These are phyloP conservation scores for Triadica sebifera DNA, from an alignment of 345 rosid species.

Conservation along the genomic window DNA sequence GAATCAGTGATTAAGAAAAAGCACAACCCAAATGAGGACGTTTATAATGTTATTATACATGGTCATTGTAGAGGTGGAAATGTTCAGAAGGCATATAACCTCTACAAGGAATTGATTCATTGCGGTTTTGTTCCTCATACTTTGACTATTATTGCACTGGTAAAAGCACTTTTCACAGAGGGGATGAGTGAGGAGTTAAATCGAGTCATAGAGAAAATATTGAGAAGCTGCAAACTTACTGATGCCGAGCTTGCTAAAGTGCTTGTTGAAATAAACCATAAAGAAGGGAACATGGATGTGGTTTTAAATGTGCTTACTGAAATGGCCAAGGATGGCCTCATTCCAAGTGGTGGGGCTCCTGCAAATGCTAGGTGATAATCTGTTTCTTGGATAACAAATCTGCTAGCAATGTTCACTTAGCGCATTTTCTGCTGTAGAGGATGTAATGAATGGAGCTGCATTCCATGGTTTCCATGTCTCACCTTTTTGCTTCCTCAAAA, in stretches of 20 bases:
- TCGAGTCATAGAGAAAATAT: conserved; percentile 43
- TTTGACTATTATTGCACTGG: conserved; percentile 62
- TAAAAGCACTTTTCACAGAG: conserved; percentile 52
- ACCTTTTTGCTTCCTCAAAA: not conserved
- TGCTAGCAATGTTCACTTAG: not conserved
- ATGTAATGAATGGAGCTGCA: not conserved
- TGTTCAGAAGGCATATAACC: conserved; percentile 51
- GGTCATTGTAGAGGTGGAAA: conserved; percentile 74
- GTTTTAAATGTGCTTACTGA: conserved; percentile 64
- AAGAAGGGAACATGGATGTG: conserved; percentile 82
- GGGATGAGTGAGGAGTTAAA: conserved; percentile 58
- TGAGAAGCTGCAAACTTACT: conserved; percentile 72
- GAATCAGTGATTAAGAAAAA: conserved; percentile 63
- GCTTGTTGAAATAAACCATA: conserved; percentile 71
- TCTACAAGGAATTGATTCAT: conserved; percentile 66
- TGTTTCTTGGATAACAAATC: conserved; percentile 1
- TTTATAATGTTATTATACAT: conserved; percentile 71
- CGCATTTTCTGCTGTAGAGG: not conserved
- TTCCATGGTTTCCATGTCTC: not conserved
- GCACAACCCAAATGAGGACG: conserved; percentile 61
- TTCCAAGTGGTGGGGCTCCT: conserved; percentile 38
- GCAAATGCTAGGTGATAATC: conserved; percentile 8
- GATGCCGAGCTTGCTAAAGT: conserved; percentile 75
- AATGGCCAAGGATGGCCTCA: conserved; percentile 90
- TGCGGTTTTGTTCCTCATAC: conserved; percentile 61